Evolutionary conservation across 1,284 basidiomycete genomes (phyloP).

Genomic region (Microbotryum scabiosae): DNA sequence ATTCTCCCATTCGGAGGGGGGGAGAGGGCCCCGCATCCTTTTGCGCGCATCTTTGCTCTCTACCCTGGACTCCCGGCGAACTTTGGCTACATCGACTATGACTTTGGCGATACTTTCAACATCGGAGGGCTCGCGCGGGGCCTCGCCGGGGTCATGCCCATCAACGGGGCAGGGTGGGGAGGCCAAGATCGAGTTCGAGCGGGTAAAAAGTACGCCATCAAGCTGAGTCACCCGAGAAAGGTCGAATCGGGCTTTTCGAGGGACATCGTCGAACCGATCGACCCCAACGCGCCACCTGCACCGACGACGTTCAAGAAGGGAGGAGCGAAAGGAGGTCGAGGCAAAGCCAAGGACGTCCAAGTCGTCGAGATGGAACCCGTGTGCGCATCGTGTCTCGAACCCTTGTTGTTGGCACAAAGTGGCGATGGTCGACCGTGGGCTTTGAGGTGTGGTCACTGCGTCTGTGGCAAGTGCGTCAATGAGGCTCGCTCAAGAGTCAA

Average conservation of each 20-base stretch:
- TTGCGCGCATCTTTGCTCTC: no score
- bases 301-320: background rate
- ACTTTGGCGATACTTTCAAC: no score
- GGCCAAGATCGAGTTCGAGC: conserved; percentile 18
- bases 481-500: background rate
- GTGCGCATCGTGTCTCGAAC: conserved; percentile 20
- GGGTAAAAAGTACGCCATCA: conserved; percentile 21
- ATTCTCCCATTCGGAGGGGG: no score
- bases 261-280: conserved; percentile 20
- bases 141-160: no score
- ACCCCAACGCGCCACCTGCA: background rate
- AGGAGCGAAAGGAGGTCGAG: conserved; percentile 1
- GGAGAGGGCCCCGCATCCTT: no score
- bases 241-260: conserved; percentile 20
- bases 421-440: conserved; percentile 11
- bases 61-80: no score
- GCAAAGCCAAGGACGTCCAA: background rate
- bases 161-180: conserved; percentile 11
- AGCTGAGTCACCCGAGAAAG: conserved; percentile 18
- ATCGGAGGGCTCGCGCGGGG: no score
- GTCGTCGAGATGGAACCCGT: conserved; percentile 16
- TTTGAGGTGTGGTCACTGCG: conserved; percentile 22
- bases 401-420: conserved; percentile 10
- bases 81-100: no score
- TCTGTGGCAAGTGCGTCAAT: conserved; percentile 21